Evolutionary conservation across 768 basidiomycete species (phyloP), one percentile per base, ranked within the genome.

Genomic region (Tulasnella calospora): DNA sequence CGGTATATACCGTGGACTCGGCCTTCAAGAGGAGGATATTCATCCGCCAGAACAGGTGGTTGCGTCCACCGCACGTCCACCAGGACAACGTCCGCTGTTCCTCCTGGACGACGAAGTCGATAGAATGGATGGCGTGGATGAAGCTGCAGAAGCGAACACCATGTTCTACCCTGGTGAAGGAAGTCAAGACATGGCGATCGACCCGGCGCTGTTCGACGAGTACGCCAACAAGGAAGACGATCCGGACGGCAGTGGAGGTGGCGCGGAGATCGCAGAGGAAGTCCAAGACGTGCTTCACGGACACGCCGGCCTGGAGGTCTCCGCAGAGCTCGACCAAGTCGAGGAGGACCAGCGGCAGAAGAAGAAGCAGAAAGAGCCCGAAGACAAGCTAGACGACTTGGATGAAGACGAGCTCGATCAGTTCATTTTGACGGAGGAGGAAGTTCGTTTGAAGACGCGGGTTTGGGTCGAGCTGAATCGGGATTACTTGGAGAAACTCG

Each of bases 401-500:
- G 92, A 98, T 83, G 96, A 98, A 82, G 94, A 91, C 7, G 96
- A 98, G 83, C 87, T 98, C 61, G 92, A 97, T 83, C 86, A 86
- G 35, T 84, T 85, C 79, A 92, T 98, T 82, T 84, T 96, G 33
- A 89, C 88, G 10, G 91, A 92, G 46, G 92, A 92, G 33, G 95
- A 97, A 84, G 92, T 94, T 4, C 90, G 87, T 83, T 87, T 94
- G 82, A 98, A 94, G 84, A 94, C 95, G 83, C 90, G 94, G 15
- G 90, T 98, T 1, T 98, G 96, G 96, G 94, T 96, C 71, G 95
- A 96, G 85, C 86, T 95, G 82, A 98, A 98, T 83, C 89, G 89
- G 81, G 96, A 98, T 41, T 98, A 97, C 83, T 85, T 98, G 46
- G 92, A 95, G 83, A 91, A 92, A 21, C 86, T 96, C 44, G 95